phyloP scores from a whole-genome alignment of 1,284 basidiomycete genomes.

The Apiotrichum brassicae region DNA sequence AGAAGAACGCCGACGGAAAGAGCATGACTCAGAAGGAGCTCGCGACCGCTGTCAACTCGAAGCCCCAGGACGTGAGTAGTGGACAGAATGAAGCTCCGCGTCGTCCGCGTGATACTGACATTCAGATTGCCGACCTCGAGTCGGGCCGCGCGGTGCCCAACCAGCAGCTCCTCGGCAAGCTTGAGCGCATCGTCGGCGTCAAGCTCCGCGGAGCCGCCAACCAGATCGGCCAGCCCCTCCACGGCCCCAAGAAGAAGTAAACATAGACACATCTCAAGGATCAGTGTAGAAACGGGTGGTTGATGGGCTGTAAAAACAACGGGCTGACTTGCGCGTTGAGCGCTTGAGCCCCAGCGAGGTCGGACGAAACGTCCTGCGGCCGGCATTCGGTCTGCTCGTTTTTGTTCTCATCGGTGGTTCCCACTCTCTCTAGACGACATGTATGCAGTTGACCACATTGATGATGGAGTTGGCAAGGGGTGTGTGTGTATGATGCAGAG shows the following conservation, averaged over 20 bases:
- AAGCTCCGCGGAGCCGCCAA: slow-evolving; percentile 73
- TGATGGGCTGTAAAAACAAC: no score
- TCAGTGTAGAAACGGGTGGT: no score
- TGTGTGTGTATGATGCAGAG: no score
- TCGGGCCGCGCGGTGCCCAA: slow-evolving; percentile 83
- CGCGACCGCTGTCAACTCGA: slow-evolving; percentile 56
- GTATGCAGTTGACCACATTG: no score
- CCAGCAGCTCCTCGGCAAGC: slow-evolving; percentile 80
- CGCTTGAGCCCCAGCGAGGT: no score
- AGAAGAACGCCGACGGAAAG: slow-evolving; percentile 47
- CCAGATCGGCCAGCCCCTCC: slow-evolving; percentile 44
- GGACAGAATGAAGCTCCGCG: neutral
- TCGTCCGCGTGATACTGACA: neutral
- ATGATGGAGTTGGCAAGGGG: no score
- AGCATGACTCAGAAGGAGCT: slow-evolving; percentile 79
- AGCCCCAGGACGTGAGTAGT: slow-evolving; percentile 44
- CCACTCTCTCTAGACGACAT: no score
- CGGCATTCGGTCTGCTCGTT: no score
- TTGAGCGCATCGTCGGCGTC: slow-evolving; percentile 82
- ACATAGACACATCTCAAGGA: no score
- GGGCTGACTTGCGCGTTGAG: no score
- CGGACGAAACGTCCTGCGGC: no score
- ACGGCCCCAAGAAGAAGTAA: slow-evolving; percentile 44
- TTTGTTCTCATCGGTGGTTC: no score
- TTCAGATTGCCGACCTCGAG: slow-evolving; percentile 66